Percentiles rank a stretch among this genome's conserved stretches.
These are phyloP conservation scores for Erigeron canadensis DNA, from an alignment of 129 eudicot genomes.

Conservation along the genomic window DNA sequence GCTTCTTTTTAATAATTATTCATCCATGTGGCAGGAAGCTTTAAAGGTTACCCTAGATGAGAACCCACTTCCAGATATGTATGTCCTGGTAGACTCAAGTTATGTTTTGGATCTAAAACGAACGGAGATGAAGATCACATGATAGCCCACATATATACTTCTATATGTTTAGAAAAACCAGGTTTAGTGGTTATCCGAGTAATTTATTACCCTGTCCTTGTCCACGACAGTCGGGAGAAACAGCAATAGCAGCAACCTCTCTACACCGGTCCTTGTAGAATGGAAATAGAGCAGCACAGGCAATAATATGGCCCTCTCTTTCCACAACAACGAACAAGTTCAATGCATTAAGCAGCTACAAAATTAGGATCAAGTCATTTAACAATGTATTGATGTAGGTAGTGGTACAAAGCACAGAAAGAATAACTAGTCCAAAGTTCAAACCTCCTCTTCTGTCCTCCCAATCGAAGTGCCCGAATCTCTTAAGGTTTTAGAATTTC, in stretches of 20 bases:
- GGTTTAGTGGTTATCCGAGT: constrained; percentile 48
- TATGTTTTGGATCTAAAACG: too few species aligned
- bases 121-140: too few species aligned
- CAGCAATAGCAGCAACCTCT: constrained; percentile 84
- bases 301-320: constrained; percentile 56
- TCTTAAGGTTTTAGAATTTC: constrained; percentile 52
- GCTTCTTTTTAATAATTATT: too few species aligned
- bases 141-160: too few species aligned
- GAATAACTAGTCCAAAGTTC: background rate
- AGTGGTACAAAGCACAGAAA: background rate
- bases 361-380: background rate
- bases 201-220: constrained; percentile 92
- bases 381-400: background rate
- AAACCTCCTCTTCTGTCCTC: constrained; percentile 55
- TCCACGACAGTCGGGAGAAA: constrained; percentile 89
- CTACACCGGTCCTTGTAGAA: constrained; percentile 62
- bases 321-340: constrained; percentile 58
- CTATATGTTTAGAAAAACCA: too few species aligned
- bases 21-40: too few species aligned
- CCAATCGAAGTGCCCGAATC: constrained; percentile 59
- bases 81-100: too few species aligned
- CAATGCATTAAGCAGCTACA: constrained; percentile 49
- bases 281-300: constrained; percentile 82
- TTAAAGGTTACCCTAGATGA: too few species aligned
- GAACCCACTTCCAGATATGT: too few species aligned